phyloP scores from a whole-genome alignment of 257 asterid genomes.

The Henckelia pumila region DNA sequence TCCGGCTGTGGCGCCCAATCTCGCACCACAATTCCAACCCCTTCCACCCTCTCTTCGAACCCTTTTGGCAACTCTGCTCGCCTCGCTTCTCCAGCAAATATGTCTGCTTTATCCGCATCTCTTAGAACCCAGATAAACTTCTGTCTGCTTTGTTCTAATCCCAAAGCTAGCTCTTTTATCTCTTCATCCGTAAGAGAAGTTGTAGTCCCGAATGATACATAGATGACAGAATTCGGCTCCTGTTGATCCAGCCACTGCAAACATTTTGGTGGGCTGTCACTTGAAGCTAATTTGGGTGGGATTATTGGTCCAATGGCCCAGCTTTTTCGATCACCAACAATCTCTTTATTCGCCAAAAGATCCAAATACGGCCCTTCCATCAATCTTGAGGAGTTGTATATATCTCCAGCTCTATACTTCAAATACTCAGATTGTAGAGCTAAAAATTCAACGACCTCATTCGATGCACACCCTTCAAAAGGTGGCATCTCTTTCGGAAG shows the following conservation, averaged over 20 bases:
- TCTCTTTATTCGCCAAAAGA: not conserved
- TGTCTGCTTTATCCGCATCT: slow-evolving; percentile 41
- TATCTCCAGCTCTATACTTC: slow-evolving; percentile 1
- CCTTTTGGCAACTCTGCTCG: slow-evolving; percentile 29
- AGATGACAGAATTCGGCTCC: slow-evolving; percentile 36
- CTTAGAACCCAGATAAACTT: slow-evolving; percentile 48
- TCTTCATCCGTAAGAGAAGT: slow-evolving; percentile 32
- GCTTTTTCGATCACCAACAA: slow-evolving; percentile 7
- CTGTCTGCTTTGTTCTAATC: slow-evolving; percentile 38
- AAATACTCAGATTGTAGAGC: not conserved
- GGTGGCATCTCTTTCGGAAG: slow-evolving; percentile 11
- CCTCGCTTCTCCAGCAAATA: slow-evolving; percentile 24
- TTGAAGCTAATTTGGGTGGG: slow-evolving; percentile 20
- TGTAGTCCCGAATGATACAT: slow-evolving; percentile 41
- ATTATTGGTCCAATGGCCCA: slow-evolving; percentile 28
- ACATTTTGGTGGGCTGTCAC: slow-evolving; percentile 21
- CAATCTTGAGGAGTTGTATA: slow-evolving; percentile 2
- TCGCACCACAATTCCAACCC: slow-evolving; percentile 34
- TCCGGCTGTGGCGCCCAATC: slow-evolving; percentile 51
- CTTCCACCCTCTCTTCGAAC: slow-evolving; percentile 34
- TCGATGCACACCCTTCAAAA: slow-evolving; percentile 5
- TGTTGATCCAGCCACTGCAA: slow-evolving; percentile 41
- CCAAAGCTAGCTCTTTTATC: slow-evolving; percentile 35
- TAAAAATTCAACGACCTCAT: not conserved
- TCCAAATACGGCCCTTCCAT: slow-evolving; percentile 2